phyloP scores from a whole-genome alignment of 805 yeast species.

The Ogataea haglerorum region DNA sequence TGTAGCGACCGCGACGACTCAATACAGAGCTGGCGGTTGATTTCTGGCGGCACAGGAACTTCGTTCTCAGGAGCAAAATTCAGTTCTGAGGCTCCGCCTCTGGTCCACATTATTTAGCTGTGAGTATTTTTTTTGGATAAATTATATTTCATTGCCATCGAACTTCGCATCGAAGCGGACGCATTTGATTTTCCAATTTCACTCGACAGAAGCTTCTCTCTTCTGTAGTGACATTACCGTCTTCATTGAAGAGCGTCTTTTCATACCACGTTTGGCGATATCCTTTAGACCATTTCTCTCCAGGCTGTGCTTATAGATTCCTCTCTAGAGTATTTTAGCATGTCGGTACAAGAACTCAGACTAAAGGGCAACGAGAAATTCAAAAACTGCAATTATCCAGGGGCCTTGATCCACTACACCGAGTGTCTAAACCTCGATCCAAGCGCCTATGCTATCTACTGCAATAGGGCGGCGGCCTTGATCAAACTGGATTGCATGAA shows the following conservation, averaged over 20 bases:
- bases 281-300: neutral
- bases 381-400: slow-evolving; percentile 26
- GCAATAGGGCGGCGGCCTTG: slow-evolving; percentile 41
- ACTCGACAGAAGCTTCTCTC: too few species aligned
- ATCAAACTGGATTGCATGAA: slow-evolving; percentile 34
- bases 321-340: neutral
- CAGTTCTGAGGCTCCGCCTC: slow-evolving; percentile 2
- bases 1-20: slow-evolving; percentile 33
- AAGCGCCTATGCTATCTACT: slow-evolving; percentile 31
- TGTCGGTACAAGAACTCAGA: slow-evolving; percentile 22
- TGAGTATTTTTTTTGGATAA: neutral
- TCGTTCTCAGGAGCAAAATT: slow-evolving; percentile 23
- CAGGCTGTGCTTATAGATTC: neutral
- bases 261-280: too few species aligned
- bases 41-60: slow-evolving; percentile 28
- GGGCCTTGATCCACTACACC: slow-evolving; percentile 37
- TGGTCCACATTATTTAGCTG: slow-evolving; percentile 4
- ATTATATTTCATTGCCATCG: neutral
- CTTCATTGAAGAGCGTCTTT: too few species aligned
- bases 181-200: neutral
- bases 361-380: slow-evolving; percentile 29
- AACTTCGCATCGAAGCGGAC: neutral
- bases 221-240: too few species aligned
- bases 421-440: slow-evolving; percentile 35
- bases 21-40: slow-evolving; percentile 31